phyloP scores from a whole-genome alignment of 345 rosid species.

The Capsella bursapastoris region DNA sequence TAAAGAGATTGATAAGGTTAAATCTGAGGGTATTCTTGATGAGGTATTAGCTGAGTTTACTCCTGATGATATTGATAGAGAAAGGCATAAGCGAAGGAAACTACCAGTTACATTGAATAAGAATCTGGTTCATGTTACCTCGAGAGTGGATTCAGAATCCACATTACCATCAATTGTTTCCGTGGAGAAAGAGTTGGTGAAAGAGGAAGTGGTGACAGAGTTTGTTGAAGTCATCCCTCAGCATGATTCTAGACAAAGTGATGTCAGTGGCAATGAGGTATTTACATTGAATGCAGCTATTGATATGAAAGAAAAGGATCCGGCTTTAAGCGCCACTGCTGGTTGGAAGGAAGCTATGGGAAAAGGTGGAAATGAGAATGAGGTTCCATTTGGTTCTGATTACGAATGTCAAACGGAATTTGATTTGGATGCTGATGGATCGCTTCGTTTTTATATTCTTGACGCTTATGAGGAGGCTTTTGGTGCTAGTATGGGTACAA shows the following conservation, averaged over 20 bases:
- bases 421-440: constrained; percentile 75
- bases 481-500: constrained; percentile 79
- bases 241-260: constrained; percentile 29
- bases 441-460: constrained; percentile 71
- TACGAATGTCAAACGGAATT: constrained; percentile 59
- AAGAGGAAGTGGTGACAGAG: constrained; percentile 42
- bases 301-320: constrained; percentile 60
- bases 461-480: constrained; percentile 86
- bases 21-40: constrained; percentile 73
- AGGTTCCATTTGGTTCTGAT: constrained; percentile 30
- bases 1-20: constrained; percentile 61
- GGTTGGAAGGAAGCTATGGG: constrained; percentile 78
- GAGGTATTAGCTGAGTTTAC: constrained; percentile 80
- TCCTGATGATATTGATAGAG: constrained; percentile 77
- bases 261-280: constrained; percentile 42
- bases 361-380: constrained; percentile 45
- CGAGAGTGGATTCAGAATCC: constrained; percentile 20
- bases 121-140: constrained; percentile 23
- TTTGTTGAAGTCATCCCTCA: constrained; percentile 29
- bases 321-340: constrained; percentile 73
- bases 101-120: constrained; percentile 37
- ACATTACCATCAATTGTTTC: constrained; percentile 8
- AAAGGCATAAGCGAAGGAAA: constrained; percentile 61
- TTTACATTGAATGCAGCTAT: constrained; percentile 74
- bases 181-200: constrained; percentile 39